phyloP scores from a whole-genome alignment of 192 early-diverging fungal species.

The Backusella liffmaniae region DNA sequence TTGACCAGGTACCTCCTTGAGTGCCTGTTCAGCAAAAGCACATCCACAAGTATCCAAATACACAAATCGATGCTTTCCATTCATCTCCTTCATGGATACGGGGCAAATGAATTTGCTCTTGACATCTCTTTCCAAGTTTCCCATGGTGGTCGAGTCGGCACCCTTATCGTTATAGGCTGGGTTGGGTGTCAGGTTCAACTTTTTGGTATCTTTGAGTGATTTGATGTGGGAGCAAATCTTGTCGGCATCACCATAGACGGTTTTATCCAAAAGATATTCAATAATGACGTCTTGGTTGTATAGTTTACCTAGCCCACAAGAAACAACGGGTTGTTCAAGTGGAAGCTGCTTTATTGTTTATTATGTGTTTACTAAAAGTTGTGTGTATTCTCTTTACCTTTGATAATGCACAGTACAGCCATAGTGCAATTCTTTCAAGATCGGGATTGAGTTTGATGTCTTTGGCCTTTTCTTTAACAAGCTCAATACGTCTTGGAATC shows the following conservation, averaged over 20 bases:
- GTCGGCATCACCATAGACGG: conserved; percentile 77
- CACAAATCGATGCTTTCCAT: conserved; percentile 70
- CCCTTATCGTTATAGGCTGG: conserved; percentile 51
- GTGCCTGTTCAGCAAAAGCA: conserved; percentile 73
- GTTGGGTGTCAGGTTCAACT: conserved; percentile 66
- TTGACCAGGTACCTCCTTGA: conserved; percentile 65
- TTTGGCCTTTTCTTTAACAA: conserved; percentile 79
- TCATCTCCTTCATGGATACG: conserved; percentile 83
- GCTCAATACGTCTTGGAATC: conserved; percentile 84
- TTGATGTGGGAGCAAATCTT: conserved; percentile 70
- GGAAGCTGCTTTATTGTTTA: conserved; percentile 33
- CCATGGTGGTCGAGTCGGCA: conserved; percentile 42
- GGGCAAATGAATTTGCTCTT: conserved; percentile 71
- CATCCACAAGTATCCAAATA: conserved; percentile 73
- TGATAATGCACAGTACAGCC: conserved; percentile 79
- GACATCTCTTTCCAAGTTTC: conserved; percentile 52
- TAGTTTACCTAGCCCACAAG: conserved; percentile 70
- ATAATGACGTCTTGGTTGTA: conserved; percentile 84
- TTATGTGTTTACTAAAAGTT: background rate
- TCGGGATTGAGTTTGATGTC: conserved; percentile 65
- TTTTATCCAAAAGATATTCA: conserved; percentile 69
- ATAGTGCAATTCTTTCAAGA: conserved; percentile 55
- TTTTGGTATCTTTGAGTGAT: conserved; percentile 69
- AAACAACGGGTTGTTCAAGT: conserved; percentile 65
- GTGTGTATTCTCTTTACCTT: conserved; percentile 47